Conservation (phyloP, 805 yeast genomes). For the Wickerhamiella bombiphila region DNA sequence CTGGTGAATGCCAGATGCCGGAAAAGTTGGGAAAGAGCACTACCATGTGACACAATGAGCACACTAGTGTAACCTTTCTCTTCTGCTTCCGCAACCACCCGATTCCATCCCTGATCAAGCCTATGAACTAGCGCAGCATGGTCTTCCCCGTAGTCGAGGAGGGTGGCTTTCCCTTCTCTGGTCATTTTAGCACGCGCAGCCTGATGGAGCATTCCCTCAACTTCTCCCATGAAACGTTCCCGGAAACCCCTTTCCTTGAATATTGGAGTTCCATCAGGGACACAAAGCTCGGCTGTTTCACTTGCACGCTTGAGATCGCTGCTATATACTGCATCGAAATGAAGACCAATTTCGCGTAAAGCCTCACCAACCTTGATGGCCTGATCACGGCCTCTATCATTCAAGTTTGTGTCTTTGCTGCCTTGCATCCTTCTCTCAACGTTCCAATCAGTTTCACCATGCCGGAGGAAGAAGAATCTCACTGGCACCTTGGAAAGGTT, state of each 20-base stretch:
- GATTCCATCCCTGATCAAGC: constrained; percentile 7
- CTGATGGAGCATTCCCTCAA: constrained; percentile 12
- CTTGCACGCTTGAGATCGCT: constrained; percentile 17
- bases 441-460: constrained; percentile 18
- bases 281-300: constrained; percentile 12
- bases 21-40: constrained; percentile 13
- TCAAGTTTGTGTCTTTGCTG: constrained; percentile 14
- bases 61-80: constrained; percentile 5
- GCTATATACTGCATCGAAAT: constrained; percentile 13
- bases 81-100: constrained; percentile 1
- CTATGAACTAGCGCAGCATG: constrained; percentile 6
- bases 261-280: constrained; percentile 1
- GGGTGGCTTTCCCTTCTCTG: constrained; percentile 4
- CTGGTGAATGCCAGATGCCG: constrained; percentile 2
- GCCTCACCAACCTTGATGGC: constrained; percentile 10
- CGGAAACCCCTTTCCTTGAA: constrained; percentile 8
- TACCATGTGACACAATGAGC: constrained; percentile 18
- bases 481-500: no score
- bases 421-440: constrained; percentile 17
- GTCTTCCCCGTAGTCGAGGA: constrained; percentile 15
- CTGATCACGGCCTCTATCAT: constrained; percentile 15
- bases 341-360: constrained; percentile 4
- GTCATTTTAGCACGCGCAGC: constrained; percentile 9
- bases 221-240: constrained; percentile 16
- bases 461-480: constrained; percentile 14